phyloP scores from a whole-genome alignment of 2,329 filamentous ascomycete species.

The Ceratocystiopsis sp. region DNA sequence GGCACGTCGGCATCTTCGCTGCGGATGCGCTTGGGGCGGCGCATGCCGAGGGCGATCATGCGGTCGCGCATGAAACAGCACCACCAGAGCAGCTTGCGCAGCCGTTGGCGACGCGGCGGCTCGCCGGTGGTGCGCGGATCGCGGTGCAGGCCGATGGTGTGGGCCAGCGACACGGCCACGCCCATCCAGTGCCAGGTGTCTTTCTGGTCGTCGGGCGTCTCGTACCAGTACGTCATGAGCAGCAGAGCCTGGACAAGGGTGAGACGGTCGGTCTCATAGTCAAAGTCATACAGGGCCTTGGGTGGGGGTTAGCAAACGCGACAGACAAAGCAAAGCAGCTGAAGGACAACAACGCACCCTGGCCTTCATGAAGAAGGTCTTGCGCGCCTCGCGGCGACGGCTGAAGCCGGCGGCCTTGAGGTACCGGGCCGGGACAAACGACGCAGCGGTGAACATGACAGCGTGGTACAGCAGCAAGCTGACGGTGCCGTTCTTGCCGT shows the following conservation, averaged over 20 bases:
- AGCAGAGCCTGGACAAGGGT: slow-evolving; percentile 76
- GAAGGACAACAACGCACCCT: slow-evolving; percentile 44
- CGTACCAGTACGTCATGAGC: slow-evolving; percentile 95
- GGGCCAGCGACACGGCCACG: slow-evolving; percentile 78
- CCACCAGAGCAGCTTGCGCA: slow-evolving; percentile 98
- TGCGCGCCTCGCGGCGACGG: slow-evolving; percentile 65
- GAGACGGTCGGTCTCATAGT: slow-evolving; percentile 82
- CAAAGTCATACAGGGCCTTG: slow-evolving; percentile 79
- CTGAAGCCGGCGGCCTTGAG: slow-evolving; percentile 62
- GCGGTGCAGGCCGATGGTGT: slow-evolving; percentile 84
- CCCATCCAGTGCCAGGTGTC: slow-evolving; percentile 99
- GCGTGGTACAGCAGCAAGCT: slow-evolving; percentile 85
- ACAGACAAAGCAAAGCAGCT: too few species aligned
- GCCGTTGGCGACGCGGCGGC: slow-evolving; percentile 52
- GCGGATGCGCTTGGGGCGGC: slow-evolving; percentile 80
- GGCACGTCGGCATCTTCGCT: slow-evolving; percentile 87
- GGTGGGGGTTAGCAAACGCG: neutral
- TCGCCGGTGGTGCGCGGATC: slow-evolving; percentile 63
- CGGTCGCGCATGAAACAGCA: slow-evolving; percentile 92
- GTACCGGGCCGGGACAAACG: slow-evolving; percentile 68
- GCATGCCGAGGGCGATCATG: slow-evolving; percentile 83
- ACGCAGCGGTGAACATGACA: slow-evolving; percentile 83
- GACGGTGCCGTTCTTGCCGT: slow-evolving; percentile 53
- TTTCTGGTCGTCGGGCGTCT: slow-evolving; percentile 91
- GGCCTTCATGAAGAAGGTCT: slow-evolving; percentile 76